A percentile compares a stretch with the other conserved stretches of the same genome.
These are phyloP conservation scores for Geum urbanum DNA, from an alignment of 306 rosid genomes.

Conservation along the genomic window DNA sequence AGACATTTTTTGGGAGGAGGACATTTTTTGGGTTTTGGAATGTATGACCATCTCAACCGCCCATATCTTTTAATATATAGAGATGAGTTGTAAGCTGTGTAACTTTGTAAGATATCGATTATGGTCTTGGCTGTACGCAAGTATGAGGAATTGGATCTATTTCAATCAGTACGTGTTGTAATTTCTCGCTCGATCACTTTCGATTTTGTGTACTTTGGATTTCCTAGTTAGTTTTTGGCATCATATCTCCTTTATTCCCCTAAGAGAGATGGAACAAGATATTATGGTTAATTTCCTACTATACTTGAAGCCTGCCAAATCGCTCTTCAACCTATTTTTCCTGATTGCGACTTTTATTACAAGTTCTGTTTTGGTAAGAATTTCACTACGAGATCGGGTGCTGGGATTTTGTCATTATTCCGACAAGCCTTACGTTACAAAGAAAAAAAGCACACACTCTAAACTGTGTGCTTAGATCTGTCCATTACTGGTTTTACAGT, in stretches of 20 bases:
- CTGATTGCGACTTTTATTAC: background rate
- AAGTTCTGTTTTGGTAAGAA: slow-evolving; percentile 2
- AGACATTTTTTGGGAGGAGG: too few relatives aligned
- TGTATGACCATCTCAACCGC: too few relatives aligned
- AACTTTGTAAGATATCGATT: too few relatives aligned
- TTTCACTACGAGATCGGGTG: background rate
- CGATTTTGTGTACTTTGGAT: too few relatives aligned
- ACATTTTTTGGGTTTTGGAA: too few relatives aligned
- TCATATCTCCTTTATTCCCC: too few relatives aligned
- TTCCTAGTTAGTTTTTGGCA: too few relatives aligned
- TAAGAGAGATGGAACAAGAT: background rate
- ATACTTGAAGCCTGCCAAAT: background rate
- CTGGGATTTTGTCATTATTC: slow-evolving; percentile 5
- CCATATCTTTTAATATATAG: too few relatives aligned
- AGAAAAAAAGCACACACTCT: background rate
- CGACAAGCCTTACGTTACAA: background rate
- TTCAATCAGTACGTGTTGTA: too few relatives aligned
- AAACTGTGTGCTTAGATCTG: slow-evolving; percentile 12
- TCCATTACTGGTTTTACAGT: background rate
- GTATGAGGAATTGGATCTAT: background rate
- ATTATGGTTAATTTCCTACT: background rate
- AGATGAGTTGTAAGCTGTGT: too few relatives aligned
- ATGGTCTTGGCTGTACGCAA: background rate
- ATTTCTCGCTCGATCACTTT: too few relatives aligned
- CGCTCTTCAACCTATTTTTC: background rate